Evolutionary conservation across 2,329 filamentous ascomycete species (phyloP).

Genomic region (Lasiodiplodia citricola): DNA sequence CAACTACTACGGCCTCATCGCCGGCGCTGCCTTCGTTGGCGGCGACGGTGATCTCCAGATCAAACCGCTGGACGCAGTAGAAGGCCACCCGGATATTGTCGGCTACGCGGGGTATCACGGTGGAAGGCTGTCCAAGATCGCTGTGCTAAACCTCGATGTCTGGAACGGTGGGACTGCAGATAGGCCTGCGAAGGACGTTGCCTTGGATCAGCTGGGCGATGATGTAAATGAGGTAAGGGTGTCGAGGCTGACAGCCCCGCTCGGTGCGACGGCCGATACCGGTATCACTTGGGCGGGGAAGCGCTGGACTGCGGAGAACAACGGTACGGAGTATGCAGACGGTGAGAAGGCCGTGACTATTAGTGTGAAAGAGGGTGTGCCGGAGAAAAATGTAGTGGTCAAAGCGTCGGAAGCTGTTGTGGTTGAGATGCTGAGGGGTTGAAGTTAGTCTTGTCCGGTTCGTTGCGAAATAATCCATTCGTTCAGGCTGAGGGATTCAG

Average conservation of each 20-base stretch:
- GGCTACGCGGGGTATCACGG: neutral
- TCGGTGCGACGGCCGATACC: neutral
- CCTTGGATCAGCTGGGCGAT: neutral
- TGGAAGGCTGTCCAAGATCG: neutral
- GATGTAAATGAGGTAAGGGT: neutral
- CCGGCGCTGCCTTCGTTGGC: neutral
- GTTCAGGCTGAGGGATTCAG: neutral
- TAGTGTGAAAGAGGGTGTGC: neutral
- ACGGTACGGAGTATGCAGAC: neutral
- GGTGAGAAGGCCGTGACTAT: neutral
- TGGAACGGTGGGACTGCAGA: neutral
- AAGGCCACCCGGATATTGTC: neutral
- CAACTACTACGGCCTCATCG: slow-evolving; percentile 3
- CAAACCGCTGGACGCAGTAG: neutral
- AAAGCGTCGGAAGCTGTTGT: neutral
- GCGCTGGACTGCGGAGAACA: neutral
- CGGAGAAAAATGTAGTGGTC: neutral
- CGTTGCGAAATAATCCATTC: neutral
- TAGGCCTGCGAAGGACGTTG: accelerated
- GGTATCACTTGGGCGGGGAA: neutral
- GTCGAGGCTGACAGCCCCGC: neutral
- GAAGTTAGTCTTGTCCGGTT: neutral
- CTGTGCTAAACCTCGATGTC: neutral
- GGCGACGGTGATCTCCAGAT: neutral
- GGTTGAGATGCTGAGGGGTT: neutral